These are phyloP conservation scores for Prunella vulgaris DNA, from an alignment of 257 asterid genomes.

Conservation along the genomic window DNA sequence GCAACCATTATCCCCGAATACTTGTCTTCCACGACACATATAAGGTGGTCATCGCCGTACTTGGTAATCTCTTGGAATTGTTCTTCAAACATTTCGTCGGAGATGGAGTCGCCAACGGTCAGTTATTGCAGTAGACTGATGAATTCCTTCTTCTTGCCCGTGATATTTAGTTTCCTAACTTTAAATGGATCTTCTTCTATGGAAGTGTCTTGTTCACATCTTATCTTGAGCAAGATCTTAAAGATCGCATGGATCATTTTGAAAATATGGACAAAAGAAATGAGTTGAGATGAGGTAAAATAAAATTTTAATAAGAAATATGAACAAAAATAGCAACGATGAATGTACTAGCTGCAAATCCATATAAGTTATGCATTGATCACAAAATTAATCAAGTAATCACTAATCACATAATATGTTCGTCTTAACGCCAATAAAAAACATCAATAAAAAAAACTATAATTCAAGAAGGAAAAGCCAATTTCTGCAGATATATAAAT, in stretches of 20 bases:
- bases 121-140: conserved; percentile 61
- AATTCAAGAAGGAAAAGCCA: not conserved
- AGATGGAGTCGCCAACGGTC: conserved; percentile 54
- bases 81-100: conserved; percentile 50
- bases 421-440: no score
- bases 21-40: conserved; percentile 62
- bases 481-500: not conserved
- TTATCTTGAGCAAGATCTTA: not conserved
- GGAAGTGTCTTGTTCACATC: conserved; percentile 28
- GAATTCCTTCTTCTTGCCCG: conserved; percentile 67
- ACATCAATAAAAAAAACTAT: no score
- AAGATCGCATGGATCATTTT: not conserved
- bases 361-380: not conserved
- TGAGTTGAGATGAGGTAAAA: not conserved
- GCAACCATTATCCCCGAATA: conserved; percentile 58
- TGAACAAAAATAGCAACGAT: not conserved
- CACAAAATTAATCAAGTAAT: not conserved
- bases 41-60: conserved; percentile 58
- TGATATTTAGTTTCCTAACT: conserved; percentile 58
- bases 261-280: not conserved
- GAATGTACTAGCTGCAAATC: not conserved
- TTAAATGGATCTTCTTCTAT: conserved; percentile 32
- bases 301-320: not conserved
- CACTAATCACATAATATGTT: no score
- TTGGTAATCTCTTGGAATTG: conserved; percentile 48